Evolutionary conservation across 495 filamentous ascomycete species (phyloP), one percentile per base, ranked within the genome.

Genomic region (Delitschia confertaspora): DNA sequence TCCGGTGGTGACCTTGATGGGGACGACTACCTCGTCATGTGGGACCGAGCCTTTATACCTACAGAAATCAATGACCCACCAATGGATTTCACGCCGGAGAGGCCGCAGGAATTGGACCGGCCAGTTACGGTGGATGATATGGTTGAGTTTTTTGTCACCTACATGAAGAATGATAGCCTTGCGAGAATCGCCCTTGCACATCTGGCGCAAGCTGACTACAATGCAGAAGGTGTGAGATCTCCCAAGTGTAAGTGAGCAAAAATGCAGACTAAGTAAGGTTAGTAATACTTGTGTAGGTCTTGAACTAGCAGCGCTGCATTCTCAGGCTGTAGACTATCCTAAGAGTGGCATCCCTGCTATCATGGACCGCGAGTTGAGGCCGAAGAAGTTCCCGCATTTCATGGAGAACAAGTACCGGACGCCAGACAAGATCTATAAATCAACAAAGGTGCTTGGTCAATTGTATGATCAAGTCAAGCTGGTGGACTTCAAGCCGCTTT

Each of bases 1-100:
- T 93, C 91, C 4, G 91, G 91, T 2, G 93, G 91, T 4, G 91
- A 99, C 60, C 68, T 99, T 2, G 91, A 99, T 62, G 91, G 91
- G 0, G 91, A 99, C 53, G 93, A 96, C 58, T 99, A 83, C 57
- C 73, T 95, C 18, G 81, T 96, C 14, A 83, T 95, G 25, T 99
- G 91, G 91, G 88, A 99, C 52, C 55, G 69, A 24, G 74, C 80
- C 32, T 68, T 99, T 4, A 60, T 88, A 19, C 88, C 87, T 2
- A 31, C 42, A 0, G 66, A 81, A 34, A 85, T 78, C 74, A 82
- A 87, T 44, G 63, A 74, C 24, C 60, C 69, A 2, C 81, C 89
- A 0, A 93, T 95, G 85, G 66, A 78, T 38, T 89, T 82, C 54
- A 66, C 65, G 0, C 61, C 72, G 2, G 69, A 73, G 3, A 60